Base-by-base conservation (phyloP, 1,139 yeast species). In the Suhomyces kunorum region DNA sequence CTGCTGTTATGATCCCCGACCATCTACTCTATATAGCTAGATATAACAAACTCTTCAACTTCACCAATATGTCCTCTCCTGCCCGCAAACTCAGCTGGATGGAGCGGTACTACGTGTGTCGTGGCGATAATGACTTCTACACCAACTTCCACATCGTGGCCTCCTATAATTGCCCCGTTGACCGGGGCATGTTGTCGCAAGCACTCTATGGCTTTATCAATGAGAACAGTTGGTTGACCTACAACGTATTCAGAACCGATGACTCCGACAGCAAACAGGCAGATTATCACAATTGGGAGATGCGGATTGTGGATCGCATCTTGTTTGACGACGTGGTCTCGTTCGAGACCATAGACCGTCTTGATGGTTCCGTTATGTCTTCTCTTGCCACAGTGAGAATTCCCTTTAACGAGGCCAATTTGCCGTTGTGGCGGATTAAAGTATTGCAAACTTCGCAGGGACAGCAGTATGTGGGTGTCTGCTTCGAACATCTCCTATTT, bases 381-480 rank as follows among this genome's bases (percentile, higher is more conserved):
- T 30, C 29, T 13, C 39, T 66, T 16, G 58, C 59, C 38, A 38
- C 44, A 5, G 41, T 47, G 11, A 15, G 20, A 4, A 56, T 58
- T 34, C 47, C 49, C 12, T 28, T 57, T 12, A 47, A 55, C 31
- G 34, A 29, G 2, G 40, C 45, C 1, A 32, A 36, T 24, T 36
- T 44, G 2, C 71, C 72, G 4, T 44, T 62, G 17, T 68, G 73
- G 73, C 50, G 52, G 33, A 33, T 68, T 6, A 36, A 54, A 4
- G 55, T 68, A 1, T 42, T 39, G 23, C 44, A 33, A 6, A 40
- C 25, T 2, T 5, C 19, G 1, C 13, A n/a, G 3, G 39, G 36
- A 4, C 13, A 16, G 4, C 52, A 47, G 20, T 46, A 44, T 11
- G 28, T 47, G 14, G 41, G 42, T 20, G 37, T 39, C 5, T 40